Conservation (phyloP, 257 asterid genomes). For the Petunia axillaris region DNA sequence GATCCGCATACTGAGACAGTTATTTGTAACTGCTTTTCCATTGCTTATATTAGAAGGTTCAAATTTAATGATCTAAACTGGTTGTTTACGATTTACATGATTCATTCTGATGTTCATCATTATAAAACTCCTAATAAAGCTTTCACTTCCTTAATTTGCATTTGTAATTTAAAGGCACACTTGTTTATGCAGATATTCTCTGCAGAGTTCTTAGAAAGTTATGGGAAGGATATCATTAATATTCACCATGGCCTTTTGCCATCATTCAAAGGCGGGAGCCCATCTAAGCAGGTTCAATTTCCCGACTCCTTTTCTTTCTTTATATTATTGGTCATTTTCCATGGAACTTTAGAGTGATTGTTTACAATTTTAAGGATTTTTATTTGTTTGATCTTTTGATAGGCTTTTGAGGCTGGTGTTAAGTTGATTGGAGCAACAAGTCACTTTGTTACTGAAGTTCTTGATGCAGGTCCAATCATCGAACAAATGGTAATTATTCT, state of each 20-base stretch:
- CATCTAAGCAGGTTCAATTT: constrained; percentile 77
- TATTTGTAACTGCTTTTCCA: neutral
- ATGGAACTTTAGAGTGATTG: neutral
- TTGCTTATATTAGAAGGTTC: constrained; percentile 1
- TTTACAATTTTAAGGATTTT: neutral
- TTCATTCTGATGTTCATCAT: constrained; percentile 11
- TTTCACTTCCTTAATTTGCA: neutral
- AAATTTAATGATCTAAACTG: neutral
- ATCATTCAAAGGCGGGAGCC: constrained; percentile 93
- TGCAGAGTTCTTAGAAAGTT: constrained; percentile 66
- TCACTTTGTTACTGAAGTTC: constrained; percentile 92
- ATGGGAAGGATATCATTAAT: constrained; percentile 77
- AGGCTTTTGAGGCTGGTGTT: constrained; percentile 97
- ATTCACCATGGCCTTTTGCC: constrained; percentile 97
- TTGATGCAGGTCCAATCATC: constrained; percentile 91
- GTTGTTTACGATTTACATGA: neutral
- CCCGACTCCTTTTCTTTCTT: neutral
- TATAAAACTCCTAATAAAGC: neutral
- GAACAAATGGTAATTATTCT: constrained; percentile 81
- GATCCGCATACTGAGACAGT: neutral
- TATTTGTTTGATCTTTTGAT: neutral
- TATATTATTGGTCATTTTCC: constrained; percentile 3
- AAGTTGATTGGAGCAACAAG: constrained; percentile 93
- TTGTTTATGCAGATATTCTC: constrained; percentile 69
- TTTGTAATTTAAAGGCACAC: neutral